These are phyloP conservation scores for Allomyces javanicus DNA, from an alignment of 192 early-diverging fungal species.

Conservation along the genomic window DNA sequence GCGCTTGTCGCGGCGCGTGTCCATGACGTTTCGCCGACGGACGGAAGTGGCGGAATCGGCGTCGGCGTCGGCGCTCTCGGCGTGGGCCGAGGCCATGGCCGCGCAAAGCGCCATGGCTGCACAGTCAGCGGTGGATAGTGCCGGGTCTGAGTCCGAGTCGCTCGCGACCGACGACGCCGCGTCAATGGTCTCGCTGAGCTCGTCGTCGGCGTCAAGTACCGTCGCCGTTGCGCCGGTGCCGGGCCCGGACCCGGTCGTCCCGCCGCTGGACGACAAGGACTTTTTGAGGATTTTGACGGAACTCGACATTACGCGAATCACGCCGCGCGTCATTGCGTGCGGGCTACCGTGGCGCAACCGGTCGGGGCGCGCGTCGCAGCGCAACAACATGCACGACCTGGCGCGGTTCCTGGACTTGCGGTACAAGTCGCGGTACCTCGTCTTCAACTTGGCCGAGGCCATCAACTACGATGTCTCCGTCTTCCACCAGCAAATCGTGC, in stretches of 20 bases:
- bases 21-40: too few species aligned
- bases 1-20: too few species aligned
- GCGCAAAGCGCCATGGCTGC: too few species aligned
- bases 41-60: too few species aligned
- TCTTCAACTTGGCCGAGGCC: slow-evolving; percentile 32
- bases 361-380: slow-evolving; percentile 7
- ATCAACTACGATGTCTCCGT: slow-evolving; percentile 18
- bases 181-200: too few species aligned
- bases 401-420: slow-evolving; percentile 24
- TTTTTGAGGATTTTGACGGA: slow-evolving; percentile 7
- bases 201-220: too few species aligned
- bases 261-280: slow-evolving; percentile 1
- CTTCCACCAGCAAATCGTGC: slow-evolving; percentile 26
- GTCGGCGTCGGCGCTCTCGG: too few species aligned
- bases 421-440: slow-evolving; percentile 25
- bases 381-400: slow-evolving; percentile 28
- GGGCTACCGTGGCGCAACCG: slow-evolving; percentile 18
- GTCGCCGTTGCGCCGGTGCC: too few species aligned
- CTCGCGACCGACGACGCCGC: too few species aligned
- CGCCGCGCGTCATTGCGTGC: slow-evolving; percentile 20
- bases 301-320: slow-evolving; percentile 28
- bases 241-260: background rate
- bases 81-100: too few species aligned
- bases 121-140: too few species aligned
- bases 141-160: too few species aligned